phyloP scores from a whole-genome alignment of 306 rosid genomes.

The Clitoria ternatea region DNA sequence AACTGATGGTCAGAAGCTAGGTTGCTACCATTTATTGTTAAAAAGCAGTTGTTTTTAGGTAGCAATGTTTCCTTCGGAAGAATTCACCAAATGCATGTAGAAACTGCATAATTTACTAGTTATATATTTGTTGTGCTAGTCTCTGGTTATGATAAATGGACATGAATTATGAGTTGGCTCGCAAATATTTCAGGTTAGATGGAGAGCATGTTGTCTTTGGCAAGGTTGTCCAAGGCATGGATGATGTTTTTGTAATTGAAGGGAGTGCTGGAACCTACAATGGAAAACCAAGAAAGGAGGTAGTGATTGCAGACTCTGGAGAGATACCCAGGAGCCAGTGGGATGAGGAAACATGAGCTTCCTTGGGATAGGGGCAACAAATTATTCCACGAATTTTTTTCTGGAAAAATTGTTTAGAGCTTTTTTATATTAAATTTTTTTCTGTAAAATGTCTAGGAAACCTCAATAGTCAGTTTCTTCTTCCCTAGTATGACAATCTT shows the following conservation, averaged over 20 bases:
- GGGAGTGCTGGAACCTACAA: constrained; percentile 86
- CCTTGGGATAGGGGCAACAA: neutral
- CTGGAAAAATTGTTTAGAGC: constrained; percentile 1
- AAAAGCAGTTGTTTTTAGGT: neutral
- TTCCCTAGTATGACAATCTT: neutral
- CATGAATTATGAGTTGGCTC: neutral
- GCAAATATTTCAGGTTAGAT: constrained; percentile 60
- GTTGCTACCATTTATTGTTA: neutral
- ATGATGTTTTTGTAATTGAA: constrained; percentile 66
- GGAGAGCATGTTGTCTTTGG: constrained; percentile 87
- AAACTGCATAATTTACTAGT: neutral
- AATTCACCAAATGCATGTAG: neutral
- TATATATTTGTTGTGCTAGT: neutral
- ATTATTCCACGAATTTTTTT: constrained; percentile 5
- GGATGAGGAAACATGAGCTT: constrained; percentile 54
- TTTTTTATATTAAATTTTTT: constrained; percentile 13
- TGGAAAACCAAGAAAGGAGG: constrained; percentile 81
- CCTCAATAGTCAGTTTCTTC: neutral
- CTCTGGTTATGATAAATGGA: neutral
- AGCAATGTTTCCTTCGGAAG: neutral
- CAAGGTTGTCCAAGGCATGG: constrained; percentile 85
- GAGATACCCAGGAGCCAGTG: constrained; percentile 65
- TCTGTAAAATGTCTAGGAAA: constrained; percentile 8
- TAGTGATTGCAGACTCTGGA: constrained; percentile 63
- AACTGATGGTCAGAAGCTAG: neutral